Evolutionary conservation across 305 asterid species (phyloP).

Genomic region (Petunia hybrid): DNA sequence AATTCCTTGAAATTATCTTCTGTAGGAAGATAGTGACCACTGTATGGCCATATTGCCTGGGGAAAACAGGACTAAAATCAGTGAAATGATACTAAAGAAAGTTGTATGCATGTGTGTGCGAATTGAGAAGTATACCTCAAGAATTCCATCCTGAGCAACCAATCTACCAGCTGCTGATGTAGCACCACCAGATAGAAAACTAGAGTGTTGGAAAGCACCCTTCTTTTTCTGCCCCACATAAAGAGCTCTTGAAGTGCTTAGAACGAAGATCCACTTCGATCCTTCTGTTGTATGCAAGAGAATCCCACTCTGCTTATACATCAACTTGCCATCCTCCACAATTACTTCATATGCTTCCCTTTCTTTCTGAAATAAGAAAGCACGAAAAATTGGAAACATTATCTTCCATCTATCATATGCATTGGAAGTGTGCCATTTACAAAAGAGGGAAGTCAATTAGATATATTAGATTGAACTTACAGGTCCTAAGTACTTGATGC

Average conservation of each 20-base stretch:
- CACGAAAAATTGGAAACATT: neutral
- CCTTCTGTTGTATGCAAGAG: constrained; percentile 54
- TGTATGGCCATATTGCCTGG: constrained; percentile 60
- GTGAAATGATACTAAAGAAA: neutral
- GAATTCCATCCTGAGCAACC: constrained; percentile 58
- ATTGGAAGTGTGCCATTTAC: neutral
- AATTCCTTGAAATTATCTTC: constrained; percentile 58
- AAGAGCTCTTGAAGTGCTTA: constrained; percentile 60
- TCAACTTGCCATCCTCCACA: constrained; percentile 59
- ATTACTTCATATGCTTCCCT: constrained; percentile 66
- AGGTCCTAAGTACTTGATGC: constrained; percentile 73
- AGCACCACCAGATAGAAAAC: constrained; percentile 72
- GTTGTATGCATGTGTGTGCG: neutral
- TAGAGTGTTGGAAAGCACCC: constrained; percentile 75
- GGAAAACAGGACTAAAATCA: neutral
- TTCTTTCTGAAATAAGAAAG: constrained; percentile 48
- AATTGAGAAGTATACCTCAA: constrained; percentile 49
- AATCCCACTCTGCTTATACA: constrained; percentile 53
- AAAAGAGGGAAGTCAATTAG: neutral
- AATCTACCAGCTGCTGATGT: constrained; percentile 73
- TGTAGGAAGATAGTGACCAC: constrained; percentile 66
- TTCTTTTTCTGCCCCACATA: constrained; percentile 67
- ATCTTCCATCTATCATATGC: neutral
- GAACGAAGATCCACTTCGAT: constrained; percentile 77
- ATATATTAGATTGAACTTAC: constrained; percentile 45